Evolutionary conservation across 345 rosid genomes (phyloP).

Genomic region (Excoecaria cochinchinensis): DNA sequence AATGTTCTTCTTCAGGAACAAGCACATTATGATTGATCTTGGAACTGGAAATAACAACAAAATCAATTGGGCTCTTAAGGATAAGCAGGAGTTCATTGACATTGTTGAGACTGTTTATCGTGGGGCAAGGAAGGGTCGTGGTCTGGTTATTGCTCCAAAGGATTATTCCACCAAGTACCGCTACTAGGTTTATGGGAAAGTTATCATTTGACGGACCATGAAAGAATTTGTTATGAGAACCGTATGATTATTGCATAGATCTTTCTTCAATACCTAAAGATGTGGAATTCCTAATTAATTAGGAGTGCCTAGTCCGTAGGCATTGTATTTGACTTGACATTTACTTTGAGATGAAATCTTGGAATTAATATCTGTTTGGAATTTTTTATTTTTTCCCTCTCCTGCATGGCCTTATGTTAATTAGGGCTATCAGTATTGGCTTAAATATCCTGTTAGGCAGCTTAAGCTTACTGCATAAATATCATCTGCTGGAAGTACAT

Average conservation of each 20-base stretch:
- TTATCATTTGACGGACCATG: constrained; percentile 10
- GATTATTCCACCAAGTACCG: constrained; percentile 97
- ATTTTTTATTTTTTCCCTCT: not conserved
- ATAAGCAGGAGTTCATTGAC: constrained; percentile 93
- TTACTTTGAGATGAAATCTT: not conserved
- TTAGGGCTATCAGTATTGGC: not conserved
- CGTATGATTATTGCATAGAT: not conserved
- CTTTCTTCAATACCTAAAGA: not conserved
- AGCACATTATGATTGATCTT: constrained; percentile 97
- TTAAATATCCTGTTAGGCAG: not conserved
- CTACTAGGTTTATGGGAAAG: constrained; percentile 34
- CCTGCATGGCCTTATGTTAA: not conserved
- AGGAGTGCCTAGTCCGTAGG: not conserved
- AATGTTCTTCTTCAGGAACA: constrained; percentile 98
- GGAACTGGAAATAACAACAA: constrained; percentile 98
- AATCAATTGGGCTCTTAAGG: constrained; percentile 98
- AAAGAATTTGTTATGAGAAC: not conserved
- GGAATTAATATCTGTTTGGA: no score
- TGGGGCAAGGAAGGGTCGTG: constrained; percentile 93
- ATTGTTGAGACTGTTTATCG: constrained; percentile 86
- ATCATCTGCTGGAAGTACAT: not conserved
- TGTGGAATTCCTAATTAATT: not conserved
- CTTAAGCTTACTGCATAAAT: not conserved
- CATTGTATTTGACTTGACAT: not conserved
- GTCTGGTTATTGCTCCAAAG: constrained; percentile 92